Conservation (phyloP, 768 basidiomycete species). For the Dentipellis sp. region DNA sequence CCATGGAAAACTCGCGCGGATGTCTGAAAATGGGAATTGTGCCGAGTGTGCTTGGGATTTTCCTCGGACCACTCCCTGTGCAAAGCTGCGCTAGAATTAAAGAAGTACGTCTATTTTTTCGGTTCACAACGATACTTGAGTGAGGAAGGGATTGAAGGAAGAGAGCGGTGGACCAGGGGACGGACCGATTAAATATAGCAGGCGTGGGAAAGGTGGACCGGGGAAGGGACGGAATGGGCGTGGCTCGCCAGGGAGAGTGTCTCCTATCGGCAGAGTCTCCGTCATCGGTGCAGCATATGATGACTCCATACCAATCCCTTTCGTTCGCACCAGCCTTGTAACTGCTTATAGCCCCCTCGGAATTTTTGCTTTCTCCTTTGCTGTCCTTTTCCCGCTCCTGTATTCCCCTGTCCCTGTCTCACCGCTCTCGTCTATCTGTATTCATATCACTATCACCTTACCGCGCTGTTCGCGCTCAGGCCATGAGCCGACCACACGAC, state of each 20-base stretch:
- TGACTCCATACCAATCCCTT: neutral
- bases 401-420: conserved; percentile 3
- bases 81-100: too few relatives aligned
- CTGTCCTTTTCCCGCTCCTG: conserved; percentile 2
- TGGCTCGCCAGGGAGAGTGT: neutral
- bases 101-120: too few relatives aligned
- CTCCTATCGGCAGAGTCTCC: neutral
- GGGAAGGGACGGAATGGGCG: neutral
- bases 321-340: neutral
- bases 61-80: too few relatives aligned
- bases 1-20: too few relatives aligned
- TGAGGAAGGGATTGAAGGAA: too few relatives aligned
- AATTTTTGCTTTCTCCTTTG: neutral
- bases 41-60: too few relatives aligned
- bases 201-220: neutral
- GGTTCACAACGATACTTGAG: too few relatives aligned
- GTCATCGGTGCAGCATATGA: neutral
- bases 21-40: too few relatives aligned
- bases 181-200: neutral
- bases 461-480: conserved; percentile 16
- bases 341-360: neutral
- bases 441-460: conserved; percentile 9
- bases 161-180: too few relatives aligned
- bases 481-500: conserved; percentile 30
- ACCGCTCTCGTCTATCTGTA: conserved; percentile 6